phyloP scores from a whole-genome alignment of 768 basidiomycete genomes.

The Mycena rosella region DNA sequence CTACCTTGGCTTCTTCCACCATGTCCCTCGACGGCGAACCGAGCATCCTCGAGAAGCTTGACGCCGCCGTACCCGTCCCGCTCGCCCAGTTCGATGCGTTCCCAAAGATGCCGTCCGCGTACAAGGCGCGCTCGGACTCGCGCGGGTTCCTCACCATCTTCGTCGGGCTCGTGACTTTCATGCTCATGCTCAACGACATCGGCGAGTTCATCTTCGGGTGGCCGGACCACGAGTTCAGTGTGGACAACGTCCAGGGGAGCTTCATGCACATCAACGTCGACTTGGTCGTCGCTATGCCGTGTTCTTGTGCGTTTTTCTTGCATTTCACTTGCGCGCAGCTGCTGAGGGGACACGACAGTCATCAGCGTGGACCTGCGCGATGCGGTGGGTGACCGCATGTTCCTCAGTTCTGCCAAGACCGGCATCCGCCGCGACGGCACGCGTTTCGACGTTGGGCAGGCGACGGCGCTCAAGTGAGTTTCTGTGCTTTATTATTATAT shows the following conservation, averaged over 20 bases:
- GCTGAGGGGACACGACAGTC: slow-evolving; percentile 69
- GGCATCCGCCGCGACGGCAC: slow-evolving; percentile 90
- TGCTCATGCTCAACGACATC: slow-evolving; percentile 89
- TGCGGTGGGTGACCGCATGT: slow-evolving; percentile 92
- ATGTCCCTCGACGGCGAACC: slow-evolving; percentile 45
- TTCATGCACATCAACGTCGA: slow-evolving; percentile 92
- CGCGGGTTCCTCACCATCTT: slow-evolving; percentile 87
- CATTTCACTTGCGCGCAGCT: no score
- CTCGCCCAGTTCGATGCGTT: slow-evolving; percentile 88
- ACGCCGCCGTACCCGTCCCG: slow-evolving; percentile 71
- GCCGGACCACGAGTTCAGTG: slow-evolving; percentile 90
- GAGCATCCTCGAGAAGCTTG: slow-evolving; percentile 72
- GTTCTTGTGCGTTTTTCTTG: slow-evolving; percentile 75
- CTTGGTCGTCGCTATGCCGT: slow-evolving; percentile 93
- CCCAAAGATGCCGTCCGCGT: slow-evolving; percentile 85
- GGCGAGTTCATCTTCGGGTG: slow-evolving; percentile 95
- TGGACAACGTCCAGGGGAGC: slow-evolving; percentile 73
- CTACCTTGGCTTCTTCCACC: not conserved
- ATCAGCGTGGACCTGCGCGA: slow-evolving; percentile 92
- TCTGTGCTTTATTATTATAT: not conserved
- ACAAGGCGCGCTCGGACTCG: slow-evolving; percentile 82
- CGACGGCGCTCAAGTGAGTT: slow-evolving; percentile 73
- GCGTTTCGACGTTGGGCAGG: slow-evolving; percentile 86
- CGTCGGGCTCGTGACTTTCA: slow-evolving; percentile 71
- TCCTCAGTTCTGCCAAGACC: slow-evolving; percentile 60